Conservation (phyloP, 805 yeast species). For the Wickerhamomyces canadensis region DNA sequence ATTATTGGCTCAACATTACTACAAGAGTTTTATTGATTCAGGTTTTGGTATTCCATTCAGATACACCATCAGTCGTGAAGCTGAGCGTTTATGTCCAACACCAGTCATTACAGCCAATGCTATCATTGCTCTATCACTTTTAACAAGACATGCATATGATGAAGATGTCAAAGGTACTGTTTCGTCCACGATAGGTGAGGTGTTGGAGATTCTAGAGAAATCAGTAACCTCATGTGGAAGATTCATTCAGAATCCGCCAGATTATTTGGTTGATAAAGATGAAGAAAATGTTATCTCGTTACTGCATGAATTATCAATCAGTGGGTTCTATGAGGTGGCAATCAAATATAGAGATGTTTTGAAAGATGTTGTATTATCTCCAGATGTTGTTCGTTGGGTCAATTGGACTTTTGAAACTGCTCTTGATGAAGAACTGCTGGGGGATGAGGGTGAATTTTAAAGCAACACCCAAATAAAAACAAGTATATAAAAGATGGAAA, state of each 20-base stretch:
- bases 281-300: conserved; percentile 42
- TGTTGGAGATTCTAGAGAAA: conserved; percentile 52
- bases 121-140: conserved; percentile 52
- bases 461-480: conserved; percentile 9
- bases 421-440: conserved; percentile 37
- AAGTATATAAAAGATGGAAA: no score
- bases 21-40: conserved; percentile 18
- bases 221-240: conserved; percentile 51
- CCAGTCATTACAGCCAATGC: conserved; percentile 65
- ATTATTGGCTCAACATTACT: conserved; percentile 8
- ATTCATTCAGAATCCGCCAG: conserved; percentile 33
- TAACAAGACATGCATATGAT: conserved; percentile 53
- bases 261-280: conserved; percentile 14
- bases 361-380: conserved; percentile 57
- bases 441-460: background rate
- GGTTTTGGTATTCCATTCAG: conserved; percentile 26
- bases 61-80: conserved; percentile 34
- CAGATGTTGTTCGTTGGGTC: conserved; percentile 61
- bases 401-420: conserved; percentile 70
- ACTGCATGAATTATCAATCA: conserved; percentile 59
- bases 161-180: conserved; percentile 58
- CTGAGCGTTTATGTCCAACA: conserved; percentile 55
- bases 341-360: conserved; percentile 56
- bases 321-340: conserved; percentile 59
- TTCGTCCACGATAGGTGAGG: conserved; percentile 50